Base-by-base conservation (phyloP, 2,329 filamentous ascomycete species). In the Tolypocladium tundrense region DNA sequence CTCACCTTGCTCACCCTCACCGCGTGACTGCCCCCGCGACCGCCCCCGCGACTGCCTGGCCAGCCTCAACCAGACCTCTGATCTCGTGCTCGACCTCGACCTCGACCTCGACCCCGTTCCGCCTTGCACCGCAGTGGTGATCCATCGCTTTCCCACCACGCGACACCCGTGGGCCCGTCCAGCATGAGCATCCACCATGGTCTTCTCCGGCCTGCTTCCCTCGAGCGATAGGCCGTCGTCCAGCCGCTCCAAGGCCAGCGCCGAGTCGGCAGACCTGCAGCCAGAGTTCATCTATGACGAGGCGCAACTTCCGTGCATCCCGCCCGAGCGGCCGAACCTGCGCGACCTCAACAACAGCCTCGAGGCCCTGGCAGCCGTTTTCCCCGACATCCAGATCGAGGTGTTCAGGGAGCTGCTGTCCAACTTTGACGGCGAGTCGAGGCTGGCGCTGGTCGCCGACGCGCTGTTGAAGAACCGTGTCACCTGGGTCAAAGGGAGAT, bases 361-460 rank as follows among this genome's bases (percentile, higher is more conserved):
- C 61, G 81, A 83, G 60, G 83, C 80, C 14, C 80, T 94, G 50
- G 83, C 85, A 27, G 83, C 83, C 53, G 79, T 92, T 10, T 94
- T 94, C 63, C 90, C 90, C 35, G 84, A 92, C 70, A 78, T 92
- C n/a, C 87, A 91, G 70, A 79, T 89, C 60, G 88, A 92, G 64
- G 89, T 92, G 21, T 90, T 94, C 68, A 83, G 89, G 51, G 89
- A 93, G 75, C 88, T 94, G 82, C 82, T 94, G 54, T 74, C 79
- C 43, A 88, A 79, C 66, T 88, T 92, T 68, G 87, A 87, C 65
- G 84, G 86, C 65, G 88, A 92, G 70, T 93, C 88, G 61, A 79
- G 88, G 62, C 74, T 93, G 31, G 86, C 89, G 50, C 79, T 94
- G 54, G 86, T 92, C 35, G 89, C 89, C 14, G 89, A 94, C 68